These are phyloP conservation scores for Pseudogymnoascus sp. DNA, from an alignment of 2,329 filamentous ascomycete genomes.

Conservation along the genomic window DNA sequence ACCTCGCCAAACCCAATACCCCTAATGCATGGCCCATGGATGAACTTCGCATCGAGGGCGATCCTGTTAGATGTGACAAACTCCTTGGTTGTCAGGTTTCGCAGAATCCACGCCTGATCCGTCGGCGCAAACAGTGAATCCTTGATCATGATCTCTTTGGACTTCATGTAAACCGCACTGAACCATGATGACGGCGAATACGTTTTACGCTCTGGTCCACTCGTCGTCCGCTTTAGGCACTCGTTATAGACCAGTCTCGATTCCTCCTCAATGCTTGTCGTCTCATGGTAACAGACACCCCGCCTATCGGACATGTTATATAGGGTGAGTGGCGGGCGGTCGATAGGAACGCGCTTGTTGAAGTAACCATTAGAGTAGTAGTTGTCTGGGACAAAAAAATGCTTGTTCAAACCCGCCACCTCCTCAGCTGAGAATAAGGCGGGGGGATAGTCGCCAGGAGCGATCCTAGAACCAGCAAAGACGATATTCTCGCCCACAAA, in stretches of 20 bases:
- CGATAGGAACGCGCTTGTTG: no score
- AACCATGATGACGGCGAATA: no score
- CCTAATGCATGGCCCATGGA: background rate
- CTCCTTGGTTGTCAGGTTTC: background rate
- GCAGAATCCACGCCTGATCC: background rate
- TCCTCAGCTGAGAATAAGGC: background rate
- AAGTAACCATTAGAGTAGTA: no score
- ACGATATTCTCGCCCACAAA: background rate
- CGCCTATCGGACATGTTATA: background rate
- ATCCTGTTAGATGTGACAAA: background rate
- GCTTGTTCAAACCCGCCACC: background rate
- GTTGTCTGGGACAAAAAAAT: no score
- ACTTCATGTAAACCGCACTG: background rate
- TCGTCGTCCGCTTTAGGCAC: no score
- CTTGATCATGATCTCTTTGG: background rate
- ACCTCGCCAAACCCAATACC: background rate
- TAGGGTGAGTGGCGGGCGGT: background rate
- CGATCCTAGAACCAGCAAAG: background rate
- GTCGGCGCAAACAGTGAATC: background rate
- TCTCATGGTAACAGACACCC: background rate
- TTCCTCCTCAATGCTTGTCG: background rate
- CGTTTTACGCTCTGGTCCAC: no score
- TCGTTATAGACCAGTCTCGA: background rate
- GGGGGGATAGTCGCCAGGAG: background rate
- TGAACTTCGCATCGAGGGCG: background rate